A percentile compares a stretch with the other conserved stretches of the same genome.
These are phyloP conservation scores for Juglanconis juglandina DNA, from an alignment of 2,329 filamentous ascomycete species.

Conservation along the genomic window DNA sequence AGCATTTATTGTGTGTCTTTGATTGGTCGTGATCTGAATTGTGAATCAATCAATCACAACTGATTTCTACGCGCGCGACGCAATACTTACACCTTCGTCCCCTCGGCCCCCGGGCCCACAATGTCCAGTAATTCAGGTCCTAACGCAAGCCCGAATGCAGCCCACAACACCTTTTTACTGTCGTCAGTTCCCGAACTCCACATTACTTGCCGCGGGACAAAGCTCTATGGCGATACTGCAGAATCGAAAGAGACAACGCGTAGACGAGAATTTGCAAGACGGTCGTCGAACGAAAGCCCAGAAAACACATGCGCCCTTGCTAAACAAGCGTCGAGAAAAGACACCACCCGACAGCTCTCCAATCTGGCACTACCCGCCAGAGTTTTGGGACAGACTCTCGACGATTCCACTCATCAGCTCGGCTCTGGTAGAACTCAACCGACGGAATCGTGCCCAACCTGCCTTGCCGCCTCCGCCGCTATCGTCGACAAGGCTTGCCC, in stretches of 20 bases:
- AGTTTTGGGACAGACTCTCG: background rate
- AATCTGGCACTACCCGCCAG: background rate
- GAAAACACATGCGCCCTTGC: background rate
- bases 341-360: background rate
- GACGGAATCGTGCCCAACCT: background rate
- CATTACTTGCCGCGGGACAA: background rate
- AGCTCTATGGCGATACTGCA: background rate
- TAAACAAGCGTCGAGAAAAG: background rate
- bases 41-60: background rate
- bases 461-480: background rate
- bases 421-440: background rate
- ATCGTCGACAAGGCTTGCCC: background rate
- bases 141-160: background rate
- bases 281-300: background rate
- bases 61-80: background rate
- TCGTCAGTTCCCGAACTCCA: background rate
- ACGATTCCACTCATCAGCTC: background rate
- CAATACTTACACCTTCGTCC: background rate
- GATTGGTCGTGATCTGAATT: background rate
- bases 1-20: background rate
- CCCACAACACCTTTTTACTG: background rate
- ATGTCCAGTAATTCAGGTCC: background rate
- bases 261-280: background rate
- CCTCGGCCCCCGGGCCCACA: background rate
- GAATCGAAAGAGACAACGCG: background rate